Evolutionary conservation across 257 asterid genomes (phyloP).

Genomic region (Nicotiana otophora): DNA sequence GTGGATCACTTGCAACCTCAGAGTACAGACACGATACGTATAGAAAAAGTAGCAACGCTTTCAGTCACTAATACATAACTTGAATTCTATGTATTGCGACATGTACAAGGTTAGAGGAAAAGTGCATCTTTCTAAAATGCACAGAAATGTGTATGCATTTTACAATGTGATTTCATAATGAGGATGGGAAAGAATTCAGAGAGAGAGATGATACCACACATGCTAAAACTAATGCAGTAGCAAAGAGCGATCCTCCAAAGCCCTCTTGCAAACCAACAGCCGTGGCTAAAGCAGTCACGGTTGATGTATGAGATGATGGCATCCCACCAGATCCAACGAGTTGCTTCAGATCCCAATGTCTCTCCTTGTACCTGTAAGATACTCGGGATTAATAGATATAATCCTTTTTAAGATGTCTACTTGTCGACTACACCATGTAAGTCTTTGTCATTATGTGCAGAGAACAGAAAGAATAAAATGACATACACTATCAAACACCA

Average conservation of each 20-base stretch:
- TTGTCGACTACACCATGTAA: not conserved
- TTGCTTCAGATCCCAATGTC: constrained; percentile 71
- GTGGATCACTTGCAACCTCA: not conserved
- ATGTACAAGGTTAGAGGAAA: no score
- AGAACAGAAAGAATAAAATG: not conserved
- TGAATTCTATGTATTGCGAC: no score
- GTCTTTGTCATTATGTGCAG: not conserved
- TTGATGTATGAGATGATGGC: constrained; percentile 98
- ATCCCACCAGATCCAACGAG: constrained; percentile 93
- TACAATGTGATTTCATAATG: not conserved
- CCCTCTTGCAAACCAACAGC: constrained; percentile 87
- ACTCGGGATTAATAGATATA: constrained; percentile 13
- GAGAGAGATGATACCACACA: constrained; percentile 58
- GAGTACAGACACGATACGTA: no score
- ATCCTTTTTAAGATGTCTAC: not conserved
- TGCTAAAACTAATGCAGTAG: constrained; percentile 64
- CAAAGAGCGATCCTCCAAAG: constrained; percentile 75
- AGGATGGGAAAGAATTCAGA: not conserved
- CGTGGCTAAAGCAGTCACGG: constrained; percentile 81
- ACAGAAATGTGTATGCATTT: not conserved
- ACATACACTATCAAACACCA: not conserved
- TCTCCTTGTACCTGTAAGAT: constrained; percentile 83
- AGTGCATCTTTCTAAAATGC: not conserved
- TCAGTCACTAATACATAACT: no score
- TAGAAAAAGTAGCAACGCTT: no score